Conservation (phyloP, 306 rosid species). For the Acacia confusa region DNA sequence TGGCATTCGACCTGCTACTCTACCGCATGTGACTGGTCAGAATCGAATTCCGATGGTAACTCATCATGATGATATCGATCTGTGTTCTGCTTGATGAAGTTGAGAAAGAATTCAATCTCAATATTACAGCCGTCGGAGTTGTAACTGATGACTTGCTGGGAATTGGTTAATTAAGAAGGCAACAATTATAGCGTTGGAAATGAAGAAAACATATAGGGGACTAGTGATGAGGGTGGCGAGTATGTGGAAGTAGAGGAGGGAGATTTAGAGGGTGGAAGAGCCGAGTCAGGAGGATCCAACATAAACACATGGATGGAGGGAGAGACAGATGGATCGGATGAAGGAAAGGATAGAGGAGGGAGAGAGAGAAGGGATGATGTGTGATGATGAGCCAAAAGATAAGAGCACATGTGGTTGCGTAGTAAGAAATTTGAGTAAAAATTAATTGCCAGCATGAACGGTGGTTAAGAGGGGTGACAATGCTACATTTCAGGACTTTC, state of each 20-base stretch:
- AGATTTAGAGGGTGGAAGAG: slow-evolving; percentile 50
- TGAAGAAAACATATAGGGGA: slow-evolving; percentile 67
- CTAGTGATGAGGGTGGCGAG: slow-evolving; percentile 37
- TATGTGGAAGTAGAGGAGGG: slow-evolving; percentile 43
- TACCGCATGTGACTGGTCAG: neutral
- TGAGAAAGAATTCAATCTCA: neutral
- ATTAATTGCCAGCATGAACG: too few relatives aligned
- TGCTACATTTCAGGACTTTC: too few relatives aligned
- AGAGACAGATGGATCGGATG: neutral
- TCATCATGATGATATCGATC: neutral
- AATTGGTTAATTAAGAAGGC: slow-evolving; percentile 55
- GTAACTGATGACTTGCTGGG: slow-evolving; percentile 17
- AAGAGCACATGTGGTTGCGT: too few relatives aligned
- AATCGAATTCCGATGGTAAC: neutral
- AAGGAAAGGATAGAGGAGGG: too few relatives aligned
- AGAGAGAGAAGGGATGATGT: too few relatives aligned
- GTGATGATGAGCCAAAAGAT: too few relatives aligned
- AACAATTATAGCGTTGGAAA: slow-evolving; percentile 65
- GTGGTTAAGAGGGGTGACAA: too few relatives aligned
- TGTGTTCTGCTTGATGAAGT: neutral
- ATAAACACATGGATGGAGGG: slow-evolving; percentile 9
- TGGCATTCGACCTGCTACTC: slow-evolving; percentile 38
- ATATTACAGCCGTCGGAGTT: neutral
- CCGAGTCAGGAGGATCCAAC: slow-evolving; percentile 64
- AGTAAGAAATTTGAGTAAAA: too few relatives aligned